Percentiles rank a stretch among this genome's conserved stretches.
Evolutionary conservation across 352 stramenopile species (phyloP).

Genomic region (Phytophthora idaei): DNA sequence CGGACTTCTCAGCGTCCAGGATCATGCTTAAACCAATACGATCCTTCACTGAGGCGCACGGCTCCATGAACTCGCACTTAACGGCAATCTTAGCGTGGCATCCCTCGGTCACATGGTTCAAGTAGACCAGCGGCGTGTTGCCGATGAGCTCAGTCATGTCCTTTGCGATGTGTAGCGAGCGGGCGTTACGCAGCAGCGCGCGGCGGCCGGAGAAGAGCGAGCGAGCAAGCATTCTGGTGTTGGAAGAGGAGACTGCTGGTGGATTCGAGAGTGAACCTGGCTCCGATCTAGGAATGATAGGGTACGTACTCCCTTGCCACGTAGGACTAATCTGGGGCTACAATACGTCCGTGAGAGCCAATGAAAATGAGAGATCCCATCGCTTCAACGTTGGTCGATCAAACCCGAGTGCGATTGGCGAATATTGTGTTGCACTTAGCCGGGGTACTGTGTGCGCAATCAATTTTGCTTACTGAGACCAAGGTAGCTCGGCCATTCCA

Average conservation of each 20-base stretch:
- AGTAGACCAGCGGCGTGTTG: conserved; percentile 94
- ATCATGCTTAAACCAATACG: conserved; percentile 90
- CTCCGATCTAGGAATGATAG: background rate
- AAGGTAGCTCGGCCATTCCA: no score
- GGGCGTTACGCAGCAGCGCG: conserved; percentile 35
- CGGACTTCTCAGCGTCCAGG: conserved; percentile 69
- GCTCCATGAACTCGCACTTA: conserved; percentile 92
- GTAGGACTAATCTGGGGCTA: background rate
- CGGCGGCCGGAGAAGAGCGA: conserved; percentile 24
- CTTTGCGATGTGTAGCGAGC: conserved; percentile 88
- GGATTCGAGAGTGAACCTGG: conserved; percentile 25
- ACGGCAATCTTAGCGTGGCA: conserved; percentile 87
- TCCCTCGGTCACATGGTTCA: conserved; percentile 85
- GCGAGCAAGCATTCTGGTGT: conserved; percentile 30
- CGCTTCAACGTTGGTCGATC: background rate
- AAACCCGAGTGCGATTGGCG: conserved; percentile 13
- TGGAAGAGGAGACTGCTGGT: conserved; percentile 1
- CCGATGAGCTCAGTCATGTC: conserved; percentile 95
- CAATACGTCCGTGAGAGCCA: conserved; percentile 1
- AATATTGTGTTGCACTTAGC: conserved; percentile 9
- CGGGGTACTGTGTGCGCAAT: conserved; percentile 7
- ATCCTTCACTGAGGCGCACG: conserved; percentile 86
- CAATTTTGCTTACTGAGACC: conserved; percentile 5
- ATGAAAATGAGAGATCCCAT: background rate
- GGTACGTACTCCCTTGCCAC: conserved; percentile 2